Evolutionary conservation across 2,329 filamentous ascomycete species (phyloP).

Genomic region (Xylariales sp.): DNA sequence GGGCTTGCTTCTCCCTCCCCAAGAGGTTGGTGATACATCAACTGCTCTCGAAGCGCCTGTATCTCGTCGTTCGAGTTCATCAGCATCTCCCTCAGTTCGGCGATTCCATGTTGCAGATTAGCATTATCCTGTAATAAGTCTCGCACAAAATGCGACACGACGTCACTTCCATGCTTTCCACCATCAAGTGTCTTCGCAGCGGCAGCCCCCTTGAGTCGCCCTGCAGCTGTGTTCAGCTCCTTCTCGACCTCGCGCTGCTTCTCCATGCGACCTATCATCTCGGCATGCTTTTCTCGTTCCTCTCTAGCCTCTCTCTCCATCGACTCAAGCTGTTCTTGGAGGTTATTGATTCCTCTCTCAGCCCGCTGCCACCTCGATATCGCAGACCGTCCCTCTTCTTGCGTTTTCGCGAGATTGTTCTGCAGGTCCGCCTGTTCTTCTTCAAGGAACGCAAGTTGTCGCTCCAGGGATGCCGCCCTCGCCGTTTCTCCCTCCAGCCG

Average conservation of each 20-base stretch:
- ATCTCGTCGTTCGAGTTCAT: slow-evolving; percentile 92
- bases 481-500: slow-evolving; percentile 68
- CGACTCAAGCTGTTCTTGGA: slow-evolving; percentile 82
- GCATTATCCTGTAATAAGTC: slow-evolving; percentile 95
- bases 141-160: slow-evolving; percentile 94
- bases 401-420: slow-evolving; percentile 58
- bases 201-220: slow-evolving; percentile 75
- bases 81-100: slow-evolving; percentile 86
- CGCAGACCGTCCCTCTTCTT: slow-evolving; percentile 73
- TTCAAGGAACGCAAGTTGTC: slow-evolving; percentile 74
- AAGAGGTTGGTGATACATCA: slow-evolving; percentile 72
- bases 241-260: slow-evolving; percentile 75
- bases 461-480: slow-evolving; percentile 73
- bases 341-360: slow-evolving; percentile 69
- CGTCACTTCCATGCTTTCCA: slow-evolving; percentile 56
- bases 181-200: slow-evolving; percentile 61
- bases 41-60: slow-evolving; percentile 75
- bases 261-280: slow-evolving; percentile 80
- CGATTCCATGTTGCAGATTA: slow-evolving; percentile 84
- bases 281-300: slow-evolving; percentile 75
- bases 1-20: slow-evolving; percentile 34
- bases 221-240: slow-evolving; percentile 74
- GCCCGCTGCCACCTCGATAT: slow-evolving; percentile 81
- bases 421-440: slow-evolving; percentile 73
- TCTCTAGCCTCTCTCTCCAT: slow-evolving; percentile 80